Percentiles rank a stretch among this genome's conserved stretches.
phyloP scores from a whole-genome alignment of 228 moss, liverwort and hornwort genomes.

The Sphagnum magellanicum region DNA sequence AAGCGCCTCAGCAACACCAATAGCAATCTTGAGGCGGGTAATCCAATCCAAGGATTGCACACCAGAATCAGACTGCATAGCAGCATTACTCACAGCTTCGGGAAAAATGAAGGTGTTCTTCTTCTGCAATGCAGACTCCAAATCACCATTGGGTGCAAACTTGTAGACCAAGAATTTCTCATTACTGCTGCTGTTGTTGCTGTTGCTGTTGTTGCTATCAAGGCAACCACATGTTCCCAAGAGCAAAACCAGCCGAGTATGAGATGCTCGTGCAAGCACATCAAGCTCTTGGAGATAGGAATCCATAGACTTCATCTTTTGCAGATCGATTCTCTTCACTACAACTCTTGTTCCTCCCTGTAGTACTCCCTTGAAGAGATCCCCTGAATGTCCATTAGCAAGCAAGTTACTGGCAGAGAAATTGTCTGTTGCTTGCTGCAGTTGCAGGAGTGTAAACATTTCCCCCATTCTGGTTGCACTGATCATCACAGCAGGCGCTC shows the following conservation, averaged over 20 bases:
- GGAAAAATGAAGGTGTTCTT: slow-evolving; percentile 77
- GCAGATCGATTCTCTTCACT: slow-evolving; percentile 73
- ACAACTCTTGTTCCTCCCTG: slow-evolving; percentile 63
- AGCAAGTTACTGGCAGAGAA: slow-evolving; percentile 63
- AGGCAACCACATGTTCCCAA: slow-evolving; percentile 59
- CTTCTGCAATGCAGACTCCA: slow-evolving; percentile 79
- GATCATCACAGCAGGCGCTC: slow-evolving; percentile 9
- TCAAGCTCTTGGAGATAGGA: slow-evolving; percentile 85
- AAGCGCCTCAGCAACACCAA: slow-evolving; percentile 89
- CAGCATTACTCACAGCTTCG: slow-evolving; percentile 27
- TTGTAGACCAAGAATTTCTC: slow-evolving; percentile 88
- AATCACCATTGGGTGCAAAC: slow-evolving; percentile 73
- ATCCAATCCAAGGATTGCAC: slow-evolving; percentile 93
- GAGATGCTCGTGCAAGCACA: slow-evolving; percentile 66
- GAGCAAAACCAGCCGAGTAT: slow-evolving; percentile 61
- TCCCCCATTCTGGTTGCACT: slow-evolving; percentile 70
- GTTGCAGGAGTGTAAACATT: slow-evolving; percentile 60
- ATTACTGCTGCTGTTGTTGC: slow-evolving; percentile 10
- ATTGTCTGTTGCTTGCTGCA: slow-evolving; percentile 78
- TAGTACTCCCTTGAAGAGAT: slow-evolving; percentile 71
- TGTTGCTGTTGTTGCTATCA: slow-evolving; percentile 58
- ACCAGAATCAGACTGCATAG: too few relatives aligned
- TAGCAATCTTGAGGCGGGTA: slow-evolving; percentile 88
- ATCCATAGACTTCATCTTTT: slow-evolving; percentile 63
- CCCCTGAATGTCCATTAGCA: slow-evolving; percentile 71